Evolutionary conservation across 139 green algal genomes (phyloP), one percentile per base, ranked within the genome.

Genomic region (Chlamydomonas schloesseri): DNA sequence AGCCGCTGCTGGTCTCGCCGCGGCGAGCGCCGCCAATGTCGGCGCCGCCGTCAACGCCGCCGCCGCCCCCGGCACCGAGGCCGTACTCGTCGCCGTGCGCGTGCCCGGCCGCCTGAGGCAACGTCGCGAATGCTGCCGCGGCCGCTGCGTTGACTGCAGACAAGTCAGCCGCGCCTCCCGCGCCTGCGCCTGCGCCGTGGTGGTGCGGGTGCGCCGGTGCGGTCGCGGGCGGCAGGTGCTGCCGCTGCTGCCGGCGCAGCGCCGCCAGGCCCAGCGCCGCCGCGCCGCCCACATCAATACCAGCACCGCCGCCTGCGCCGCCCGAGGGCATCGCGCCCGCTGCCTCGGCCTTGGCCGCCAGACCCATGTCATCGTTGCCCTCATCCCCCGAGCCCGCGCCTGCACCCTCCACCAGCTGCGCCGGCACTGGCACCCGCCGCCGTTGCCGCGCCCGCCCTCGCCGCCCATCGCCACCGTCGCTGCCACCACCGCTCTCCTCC

Each of bases 201-300:
- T 15, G 10, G 65, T 29, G 53, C 60, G 76, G 60, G 34, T 58
- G 62, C 60, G n/a, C n/a, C 4, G n/a, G 11, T 4, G 65, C 29
- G n/a, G 18, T 11, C 18, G n/a, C 65, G 2, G 29, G n/a, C 18
- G 65, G 18, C 9, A n/a, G 60, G 60, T 15, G 26, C n/a, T 37
- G n/a, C 29, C 34, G 29, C 5, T 71, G 64, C 29, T 74, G 78
- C 42, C 78, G 78, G 15, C 78, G 78, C 42, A 84, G 42, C 42
- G 62, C 78, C 62, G 78, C 78, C 46, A 84, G n/a, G 13, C 78
- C 78, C 17, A 84, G 47, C 46, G 53, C 6, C 0, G 78, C 78
- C 11, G 34, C 64, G 26, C 34, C 62, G 31, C 47, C 64, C 2
- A 73, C 76, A 18, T 69, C 33, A 11, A 83, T 31, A 18, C 11